Percentiles rank a stretch among this genome's conserved stretches.
phyloP scores from a whole-genome alignment of 805 yeast species.

The Wickerhamiella spandovensis region DNA sequence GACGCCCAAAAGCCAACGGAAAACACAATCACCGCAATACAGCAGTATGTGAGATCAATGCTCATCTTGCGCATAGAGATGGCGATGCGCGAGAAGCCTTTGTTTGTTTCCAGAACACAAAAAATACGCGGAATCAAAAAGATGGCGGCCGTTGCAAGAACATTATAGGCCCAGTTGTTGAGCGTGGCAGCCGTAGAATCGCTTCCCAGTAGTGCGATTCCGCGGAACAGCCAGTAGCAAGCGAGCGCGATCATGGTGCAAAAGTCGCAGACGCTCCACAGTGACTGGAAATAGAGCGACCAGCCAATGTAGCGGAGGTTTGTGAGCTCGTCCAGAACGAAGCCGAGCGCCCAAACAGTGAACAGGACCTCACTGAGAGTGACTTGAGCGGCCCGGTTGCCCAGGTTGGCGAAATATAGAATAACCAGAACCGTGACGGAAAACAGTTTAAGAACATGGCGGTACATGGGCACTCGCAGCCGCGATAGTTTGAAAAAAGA shows the following conservation, averaged over 20 bases:
- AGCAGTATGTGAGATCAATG: constrained; percentile 36
- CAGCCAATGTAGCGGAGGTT: constrained; percentile 34
- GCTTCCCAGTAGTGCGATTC: constrained; percentile 8
- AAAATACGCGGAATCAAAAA: constrained; percentile 37
- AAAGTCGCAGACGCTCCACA: constrained; percentile 43
- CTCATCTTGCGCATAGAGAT: constrained; percentile 39
- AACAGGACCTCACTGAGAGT: constrained; percentile 26
- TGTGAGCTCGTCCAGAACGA: constrained; percentile 34
- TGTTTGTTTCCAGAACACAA: constrained; percentile 37
- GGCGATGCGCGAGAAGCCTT: constrained; percentile 38
- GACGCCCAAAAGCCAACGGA: constrained; percentile 44
- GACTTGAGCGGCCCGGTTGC: constrained; percentile 3
- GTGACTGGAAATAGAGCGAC: constrained; percentile 32
- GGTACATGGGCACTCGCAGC: constrained; percentile 28
- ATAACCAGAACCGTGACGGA: constrained; percentile 23
- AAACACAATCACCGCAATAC: constrained; percentile 36
- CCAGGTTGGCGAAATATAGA: constrained; percentile 21
- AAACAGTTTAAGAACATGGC: constrained; percentile 22
- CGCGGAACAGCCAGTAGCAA: constrained; percentile 18
- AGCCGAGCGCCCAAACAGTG: constrained; percentile 34
- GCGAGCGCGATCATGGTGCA: constrained; percentile 20
- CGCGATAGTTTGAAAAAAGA: constrained; percentile 27
- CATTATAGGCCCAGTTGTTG: constrained; percentile 17
- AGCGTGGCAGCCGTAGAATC: neutral
- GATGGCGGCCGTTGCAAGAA: constrained; percentile 31